phyloP scores from a whole-genome alignment of 2,329 filamentous ascomycete genomes.

The Sporothrix humicola region DNA sequence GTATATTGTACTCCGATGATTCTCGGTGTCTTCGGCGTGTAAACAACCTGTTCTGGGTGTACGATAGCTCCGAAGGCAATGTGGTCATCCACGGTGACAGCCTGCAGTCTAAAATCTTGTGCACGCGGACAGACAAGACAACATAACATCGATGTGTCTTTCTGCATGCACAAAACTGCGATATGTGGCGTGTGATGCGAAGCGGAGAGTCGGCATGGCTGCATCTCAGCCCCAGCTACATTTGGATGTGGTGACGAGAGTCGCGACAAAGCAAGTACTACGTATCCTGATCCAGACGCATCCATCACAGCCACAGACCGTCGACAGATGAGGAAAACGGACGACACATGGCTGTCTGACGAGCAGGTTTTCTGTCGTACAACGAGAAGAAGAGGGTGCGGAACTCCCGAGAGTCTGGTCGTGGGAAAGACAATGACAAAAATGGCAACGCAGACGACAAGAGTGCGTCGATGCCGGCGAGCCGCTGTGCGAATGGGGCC shows the following conservation, averaged over 20 bases:
- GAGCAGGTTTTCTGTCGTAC: constrained; percentile 12
- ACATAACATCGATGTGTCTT: background rate
- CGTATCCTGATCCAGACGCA: background rate
- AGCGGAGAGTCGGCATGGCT: background rate
- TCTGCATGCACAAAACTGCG: background rate
- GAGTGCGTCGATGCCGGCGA: background rate
- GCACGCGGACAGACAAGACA: too few relatives aligned
- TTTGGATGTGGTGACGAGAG: background rate
- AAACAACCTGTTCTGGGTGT: background rate
- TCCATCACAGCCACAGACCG: background rate
- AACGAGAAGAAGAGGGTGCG: background rate
- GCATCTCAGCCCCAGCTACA: constrained; percentile 12
- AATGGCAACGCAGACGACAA: background rate
- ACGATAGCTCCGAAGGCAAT: background rate
- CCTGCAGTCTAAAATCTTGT: background rate
- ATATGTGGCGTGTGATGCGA: background rate
- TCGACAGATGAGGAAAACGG: background rate
- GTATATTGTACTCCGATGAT: too few relatives aligned
- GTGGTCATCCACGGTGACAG: background rate
- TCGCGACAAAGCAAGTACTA: background rate
- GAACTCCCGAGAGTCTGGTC: background rate
- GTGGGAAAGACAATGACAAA: background rate
- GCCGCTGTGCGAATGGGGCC: background rate
- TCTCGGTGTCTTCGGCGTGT: background rate
- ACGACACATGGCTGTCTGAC: background rate